Evolutionary conservation across 1,284 basidiomycete species (phyloP).

Genomic region (Boletus hoseneyae): DNA sequence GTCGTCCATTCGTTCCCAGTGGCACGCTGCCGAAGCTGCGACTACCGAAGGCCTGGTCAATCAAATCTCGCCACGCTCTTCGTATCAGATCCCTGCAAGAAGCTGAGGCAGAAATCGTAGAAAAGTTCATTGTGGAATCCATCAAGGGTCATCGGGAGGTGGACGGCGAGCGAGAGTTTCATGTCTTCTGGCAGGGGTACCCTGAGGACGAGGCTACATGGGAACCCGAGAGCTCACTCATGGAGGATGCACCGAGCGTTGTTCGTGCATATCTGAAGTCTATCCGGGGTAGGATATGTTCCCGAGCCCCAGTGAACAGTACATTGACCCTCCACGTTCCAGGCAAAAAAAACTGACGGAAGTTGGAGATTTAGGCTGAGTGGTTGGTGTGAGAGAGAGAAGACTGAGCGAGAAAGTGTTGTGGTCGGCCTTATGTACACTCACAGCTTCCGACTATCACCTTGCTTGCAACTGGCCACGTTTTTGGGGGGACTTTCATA

Average conservation of each 20-base stretch:
- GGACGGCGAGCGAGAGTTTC: constrained; percentile 40
- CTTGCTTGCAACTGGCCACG: too few species aligned
- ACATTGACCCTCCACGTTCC: background rate
- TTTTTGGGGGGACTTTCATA: too few species aligned
- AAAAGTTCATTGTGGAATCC: constrained; percentile 35
- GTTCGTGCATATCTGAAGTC: constrained; percentile 23
- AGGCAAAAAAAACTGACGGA: constrained; percentile 12
- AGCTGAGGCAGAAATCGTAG: constrained; percentile 39
- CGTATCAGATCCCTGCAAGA: constrained; percentile 38
- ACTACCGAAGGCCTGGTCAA: constrained; percentile 53
- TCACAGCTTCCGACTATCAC: background rate
- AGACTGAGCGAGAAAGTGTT: constrained; percentile 18
- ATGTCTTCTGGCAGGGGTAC: constrained; percentile 63
- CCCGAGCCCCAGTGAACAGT: background rate
- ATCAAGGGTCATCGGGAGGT: constrained; percentile 33
- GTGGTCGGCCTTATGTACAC: constrained; percentile 16
- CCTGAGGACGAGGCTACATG: constrained; percentile 55
- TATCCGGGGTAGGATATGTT: constrained; percentile 13
- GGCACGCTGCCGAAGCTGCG: constrained; percentile 27
- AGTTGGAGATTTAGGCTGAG: background rate
- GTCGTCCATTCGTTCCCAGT: constrained; percentile 33
- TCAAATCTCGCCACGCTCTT: constrained; percentile 36
- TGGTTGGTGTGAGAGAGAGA: background rate
- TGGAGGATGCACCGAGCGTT: constrained; percentile 41
- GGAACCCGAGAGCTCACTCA: constrained; percentile 50